These are phyloP conservation scores for Aegilops tauschii DNA, from an alignment of 176 grass and related monocot genomes.

Conservation along the genomic window DNA sequence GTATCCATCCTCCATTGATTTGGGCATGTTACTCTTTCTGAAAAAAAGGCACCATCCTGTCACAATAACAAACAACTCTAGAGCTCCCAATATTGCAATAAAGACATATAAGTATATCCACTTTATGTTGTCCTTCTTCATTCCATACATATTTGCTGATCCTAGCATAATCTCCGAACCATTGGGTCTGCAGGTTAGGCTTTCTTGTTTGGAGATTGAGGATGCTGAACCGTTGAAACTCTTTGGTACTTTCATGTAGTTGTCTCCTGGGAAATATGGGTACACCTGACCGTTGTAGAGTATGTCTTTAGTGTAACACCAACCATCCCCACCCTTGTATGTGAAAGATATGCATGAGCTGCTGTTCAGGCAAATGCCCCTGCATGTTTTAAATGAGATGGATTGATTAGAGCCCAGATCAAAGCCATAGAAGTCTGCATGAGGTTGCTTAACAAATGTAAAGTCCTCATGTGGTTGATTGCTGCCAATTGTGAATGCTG, in stretches of 20 bases:
- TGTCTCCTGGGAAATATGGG: slow-evolving; percentile 40
- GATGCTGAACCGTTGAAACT: slow-evolving; percentile 15
- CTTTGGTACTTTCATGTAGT: slow-evolving; percentile 58
- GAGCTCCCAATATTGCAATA: slow-evolving; percentile 36
- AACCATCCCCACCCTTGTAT: slow-evolving; percentile 42
- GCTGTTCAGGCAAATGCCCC: slow-evolving; percentile 31
- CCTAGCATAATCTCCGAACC: slow-evolving; percentile 5
- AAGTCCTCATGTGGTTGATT: slow-evolving; percentile 26
- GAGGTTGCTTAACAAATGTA: slow-evolving; percentile 38
- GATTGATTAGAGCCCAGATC: slow-evolving; percentile 29
- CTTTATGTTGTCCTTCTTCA: slow-evolving; percentile 38
- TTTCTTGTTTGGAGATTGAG: neutral
- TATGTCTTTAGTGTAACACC: slow-evolving; percentile 47
- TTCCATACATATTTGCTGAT: slow-evolving; percentile 38
- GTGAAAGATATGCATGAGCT: slow-evolving; percentile 43
- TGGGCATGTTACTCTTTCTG: slow-evolving; percentile 26
- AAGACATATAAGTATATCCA: slow-evolving; percentile 69
- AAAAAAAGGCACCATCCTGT: slow-evolving; percentile 66
- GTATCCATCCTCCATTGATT: slow-evolving; percentile 65
- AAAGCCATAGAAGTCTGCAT: slow-evolving; percentile 55
- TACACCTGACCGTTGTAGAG: slow-evolving; percentile 51
- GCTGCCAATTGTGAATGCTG: slow-evolving; percentile 26
- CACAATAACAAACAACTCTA: slow-evolving; percentile 46
- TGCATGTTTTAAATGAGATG: slow-evolving; percentile 44
- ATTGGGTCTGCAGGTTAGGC: slow-evolving; percentile 26